A percentile compares a stretch with the other conserved stretches of the same genome.
Conservation (phyloP, 2,329 filamentous ascomycete species). For the Coniochaeta sp. region DNA sequence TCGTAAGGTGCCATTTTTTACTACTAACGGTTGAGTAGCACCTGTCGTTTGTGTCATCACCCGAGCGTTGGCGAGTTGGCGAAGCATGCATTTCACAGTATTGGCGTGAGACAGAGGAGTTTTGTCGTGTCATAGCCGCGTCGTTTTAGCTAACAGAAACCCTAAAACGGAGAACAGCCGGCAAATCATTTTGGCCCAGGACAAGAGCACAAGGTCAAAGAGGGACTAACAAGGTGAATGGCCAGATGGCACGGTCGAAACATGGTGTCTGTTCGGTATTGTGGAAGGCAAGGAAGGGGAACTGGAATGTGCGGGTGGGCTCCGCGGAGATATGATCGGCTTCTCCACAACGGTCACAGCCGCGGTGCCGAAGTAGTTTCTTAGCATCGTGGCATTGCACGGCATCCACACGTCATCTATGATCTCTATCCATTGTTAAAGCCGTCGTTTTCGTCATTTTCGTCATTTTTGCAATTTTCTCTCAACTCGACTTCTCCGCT, state of each 20-base stretch:
- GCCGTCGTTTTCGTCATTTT: too few relatives aligned
- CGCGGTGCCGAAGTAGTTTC: too few relatives aligned
- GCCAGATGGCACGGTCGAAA: background rate
- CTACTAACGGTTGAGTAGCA: too few relatives aligned
- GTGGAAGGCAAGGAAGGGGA: too few relatives aligned
- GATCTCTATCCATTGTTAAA: too few relatives aligned
- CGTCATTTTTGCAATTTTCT: too few relatives aligned
- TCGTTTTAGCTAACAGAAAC: conserved; percentile 22
- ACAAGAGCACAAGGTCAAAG: too few relatives aligned
- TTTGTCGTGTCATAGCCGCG: conserved; percentile 7
- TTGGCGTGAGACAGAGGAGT: conserved; percentile 3
- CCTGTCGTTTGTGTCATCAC: background rate
- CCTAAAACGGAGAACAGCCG: conserved; percentile 4
- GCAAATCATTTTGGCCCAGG: background rate
- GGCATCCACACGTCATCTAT: too few relatives aligned
- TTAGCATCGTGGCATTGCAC: too few relatives aligned
- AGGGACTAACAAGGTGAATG: background rate
- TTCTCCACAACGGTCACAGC: background rate
- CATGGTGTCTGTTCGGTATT: background rate
- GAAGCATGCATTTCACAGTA: too few relatives aligned
- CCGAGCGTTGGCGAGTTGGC: conserved; percentile 6
- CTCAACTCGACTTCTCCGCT: too few relatives aligned
- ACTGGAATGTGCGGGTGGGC: too few relatives aligned
- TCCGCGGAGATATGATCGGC: background rate
- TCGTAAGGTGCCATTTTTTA: background rate